Evolutionary conservation across 768 basidiomycete genomes (phyloP).

Genomic region (Epithele typhae): DNA sequence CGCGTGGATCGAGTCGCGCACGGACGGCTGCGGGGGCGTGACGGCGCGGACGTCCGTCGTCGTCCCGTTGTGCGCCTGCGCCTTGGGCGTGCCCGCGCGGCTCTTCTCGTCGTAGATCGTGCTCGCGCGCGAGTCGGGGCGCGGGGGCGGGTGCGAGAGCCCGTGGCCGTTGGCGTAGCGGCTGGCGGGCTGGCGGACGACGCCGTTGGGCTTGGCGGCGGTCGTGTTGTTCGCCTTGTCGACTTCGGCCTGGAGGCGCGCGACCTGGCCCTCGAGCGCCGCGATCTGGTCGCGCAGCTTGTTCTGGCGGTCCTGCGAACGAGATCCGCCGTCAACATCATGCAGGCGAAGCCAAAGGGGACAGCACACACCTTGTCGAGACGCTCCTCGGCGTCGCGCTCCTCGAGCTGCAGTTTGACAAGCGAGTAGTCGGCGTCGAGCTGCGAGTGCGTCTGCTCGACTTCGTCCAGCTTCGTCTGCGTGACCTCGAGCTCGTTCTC

Average conservation of each 20-base stretch:
- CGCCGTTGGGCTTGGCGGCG: slow-evolving; percentile 26
- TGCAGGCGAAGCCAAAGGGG: too few relatives aligned
- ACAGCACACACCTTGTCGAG: slow-evolving; percentile 53
- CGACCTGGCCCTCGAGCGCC: slow-evolving; percentile 55
- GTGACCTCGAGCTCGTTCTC: slow-evolving; percentile 60
- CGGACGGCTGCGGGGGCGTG: slow-evolving; percentile 53
- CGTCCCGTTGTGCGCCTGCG: slow-evolving; percentile 31
- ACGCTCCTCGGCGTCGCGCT: slow-evolving; percentile 67
- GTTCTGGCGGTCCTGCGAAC: slow-evolving; percentile 60
- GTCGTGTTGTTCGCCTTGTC: too few relatives aligned
- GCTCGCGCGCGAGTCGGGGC: slow-evolving; percentile 76
- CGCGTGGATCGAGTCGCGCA: slow-evolving; percentile 72
- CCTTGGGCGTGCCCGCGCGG: slow-evolving; percentile 50
- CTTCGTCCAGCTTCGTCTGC: slow-evolving; percentile 59
- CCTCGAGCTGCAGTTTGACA: slow-evolving; percentile 68
- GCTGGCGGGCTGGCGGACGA: slow-evolving; percentile 27
- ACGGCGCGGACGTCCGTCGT: slow-evolving; percentile 35
- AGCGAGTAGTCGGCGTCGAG: slow-evolving; percentile 69
- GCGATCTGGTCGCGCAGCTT: slow-evolving; percentile 65
- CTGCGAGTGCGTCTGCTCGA: slow-evolving; percentile 60
- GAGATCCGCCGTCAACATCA: neutral
- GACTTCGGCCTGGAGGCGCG: slow-evolving; percentile 54
- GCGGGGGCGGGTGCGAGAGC: slow-evolving; percentile 44
- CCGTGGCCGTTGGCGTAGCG: slow-evolving; percentile 41
- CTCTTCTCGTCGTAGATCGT: slow-evolving; percentile 50